These are phyloP conservation scores for Penicillium sp. DNA, from an alignment of 2,329 filamentous ascomycete species.

Conservation along the genomic window DNA sequence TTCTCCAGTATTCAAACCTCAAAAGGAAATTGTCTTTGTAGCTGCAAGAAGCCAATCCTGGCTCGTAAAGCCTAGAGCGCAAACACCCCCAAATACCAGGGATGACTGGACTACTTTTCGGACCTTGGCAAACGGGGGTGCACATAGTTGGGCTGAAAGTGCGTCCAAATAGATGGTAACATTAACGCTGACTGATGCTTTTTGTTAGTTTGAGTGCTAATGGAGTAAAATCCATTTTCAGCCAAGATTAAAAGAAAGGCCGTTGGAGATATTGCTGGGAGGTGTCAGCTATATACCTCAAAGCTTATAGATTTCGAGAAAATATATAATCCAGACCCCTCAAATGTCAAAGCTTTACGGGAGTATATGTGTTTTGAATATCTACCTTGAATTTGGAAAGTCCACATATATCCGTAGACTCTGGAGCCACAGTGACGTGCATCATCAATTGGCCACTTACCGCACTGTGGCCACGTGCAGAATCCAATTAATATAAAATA, in stretches of 20 bases:
- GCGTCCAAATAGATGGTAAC: constrained; percentile 44
- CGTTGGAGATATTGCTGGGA: constrained; percentile 2
- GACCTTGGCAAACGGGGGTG: constrained; percentile 43
- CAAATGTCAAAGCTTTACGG: too few species aligned
- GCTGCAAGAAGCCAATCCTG: constrained; percentile 43
- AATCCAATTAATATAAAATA: neutral
- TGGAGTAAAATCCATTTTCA: neutral
- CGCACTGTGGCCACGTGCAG: neutral
- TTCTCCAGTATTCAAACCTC: constrained; percentile 51
- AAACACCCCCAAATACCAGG: constrained; percentile 47
- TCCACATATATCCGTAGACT: neutral
- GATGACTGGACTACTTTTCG: constrained; percentile 51
- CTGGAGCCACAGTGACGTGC: constrained; percentile 5
- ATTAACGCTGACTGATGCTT: constrained; percentile 44
- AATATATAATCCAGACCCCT: too few species aligned
- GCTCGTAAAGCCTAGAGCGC: constrained; percentile 46
- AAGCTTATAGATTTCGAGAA: too few species aligned
- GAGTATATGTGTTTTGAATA: too few species aligned
- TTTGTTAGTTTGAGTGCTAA: neutral
- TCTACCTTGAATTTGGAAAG: too few species aligned
- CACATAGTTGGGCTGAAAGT: constrained; percentile 41
- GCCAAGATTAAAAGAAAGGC: constrained; percentile 38
- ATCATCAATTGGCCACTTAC: constrained; percentile 5
- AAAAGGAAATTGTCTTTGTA: constrained; percentile 49
- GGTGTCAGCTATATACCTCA: neutral